Evolutionary conservation across 2,329 filamentous ascomycete genomes (phyloP).

Genomic region (Elsinoe arachidis): DNA sequence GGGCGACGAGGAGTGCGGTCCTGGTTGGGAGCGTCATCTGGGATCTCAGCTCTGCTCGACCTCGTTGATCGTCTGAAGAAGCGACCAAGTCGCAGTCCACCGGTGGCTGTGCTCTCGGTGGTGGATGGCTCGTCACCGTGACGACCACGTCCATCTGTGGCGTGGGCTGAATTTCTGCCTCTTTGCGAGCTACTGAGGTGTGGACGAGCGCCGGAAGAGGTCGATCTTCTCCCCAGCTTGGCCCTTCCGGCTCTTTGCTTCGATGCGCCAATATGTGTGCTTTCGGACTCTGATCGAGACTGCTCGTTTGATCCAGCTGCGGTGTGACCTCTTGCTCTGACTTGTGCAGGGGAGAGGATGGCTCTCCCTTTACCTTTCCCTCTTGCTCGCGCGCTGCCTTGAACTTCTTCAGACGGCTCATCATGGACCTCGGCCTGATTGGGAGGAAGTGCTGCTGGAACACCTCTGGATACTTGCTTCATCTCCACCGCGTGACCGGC

Average conservation of each 20-base stretch:
- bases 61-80: neutral
- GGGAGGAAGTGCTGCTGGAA: neutral
- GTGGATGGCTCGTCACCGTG: no score
- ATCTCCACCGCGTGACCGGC: slow-evolving; percentile 2
- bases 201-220: neutral
- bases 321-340: neutral
- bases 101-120: no score
- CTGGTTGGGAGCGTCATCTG: neutral
- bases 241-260: neutral
- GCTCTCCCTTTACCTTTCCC: neutral
- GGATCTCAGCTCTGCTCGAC: neutral
- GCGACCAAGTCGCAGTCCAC: neutral
- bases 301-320: neutral
- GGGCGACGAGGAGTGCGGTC: neutral
- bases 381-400: neutral
- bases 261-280: neutral
- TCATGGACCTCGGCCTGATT: no score
- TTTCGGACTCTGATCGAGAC: neutral
- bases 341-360: neutral
- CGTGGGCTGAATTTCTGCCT: neutral
- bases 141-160: neutral
- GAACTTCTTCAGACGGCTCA: no score
- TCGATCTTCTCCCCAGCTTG: neutral
- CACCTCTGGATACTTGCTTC: neutral
- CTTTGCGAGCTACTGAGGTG: neutral